Base-by-base conservation (phyloP, 345 rosid species). In the Acer negundo region DNA sequence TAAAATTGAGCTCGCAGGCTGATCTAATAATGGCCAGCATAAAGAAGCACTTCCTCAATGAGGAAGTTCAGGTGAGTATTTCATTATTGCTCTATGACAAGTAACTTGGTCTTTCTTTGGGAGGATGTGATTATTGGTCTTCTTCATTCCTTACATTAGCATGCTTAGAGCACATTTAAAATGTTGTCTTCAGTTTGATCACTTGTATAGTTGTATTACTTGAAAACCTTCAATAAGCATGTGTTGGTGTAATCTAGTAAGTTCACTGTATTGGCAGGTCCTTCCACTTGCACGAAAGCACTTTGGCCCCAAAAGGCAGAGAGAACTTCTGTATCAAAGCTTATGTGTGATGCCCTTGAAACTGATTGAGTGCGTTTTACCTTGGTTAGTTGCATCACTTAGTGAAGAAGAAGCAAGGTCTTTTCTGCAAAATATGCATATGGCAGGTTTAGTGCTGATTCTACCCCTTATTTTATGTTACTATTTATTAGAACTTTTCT, bases 241-340 rank as follows among this genome's bases (percentile, higher is more conserved):
- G 19, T 65, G 12, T 49, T 24, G 62, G 55, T 61, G 15, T 74
- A 44, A 35, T 73, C 63, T 77, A 40, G 74, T 71, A 19, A 69
- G 35, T 73, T 38, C 61, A 42, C 63, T 83, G 24, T 49, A 55
- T 75, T 79, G 24, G 19, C 65, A 88, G 92, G 92, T 88, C 70
- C 88, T 88, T 64, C 92, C 92, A 44, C 92, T 88, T 83, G 90
- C 92, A 62, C 86, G 88, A 73, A 86, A 80, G 80, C 87, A 85
- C 74, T 88, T 88, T 78, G 85, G 84, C 80, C 53, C 82, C 77
- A 84, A 79, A 80, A 83, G 90, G 76, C 92, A 89, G 79, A 85
- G 88, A 66, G 90, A 89, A 82, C 90, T 89, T 80, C 86, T 89
- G 62, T 89, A 89, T 75, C 85, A 85, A 78, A 89, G 92, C 78